Evolutionary conservation across 2,329 filamentous ascomycete species (phyloP).

Genomic region (Ophiosphaerella korrae): DNA sequence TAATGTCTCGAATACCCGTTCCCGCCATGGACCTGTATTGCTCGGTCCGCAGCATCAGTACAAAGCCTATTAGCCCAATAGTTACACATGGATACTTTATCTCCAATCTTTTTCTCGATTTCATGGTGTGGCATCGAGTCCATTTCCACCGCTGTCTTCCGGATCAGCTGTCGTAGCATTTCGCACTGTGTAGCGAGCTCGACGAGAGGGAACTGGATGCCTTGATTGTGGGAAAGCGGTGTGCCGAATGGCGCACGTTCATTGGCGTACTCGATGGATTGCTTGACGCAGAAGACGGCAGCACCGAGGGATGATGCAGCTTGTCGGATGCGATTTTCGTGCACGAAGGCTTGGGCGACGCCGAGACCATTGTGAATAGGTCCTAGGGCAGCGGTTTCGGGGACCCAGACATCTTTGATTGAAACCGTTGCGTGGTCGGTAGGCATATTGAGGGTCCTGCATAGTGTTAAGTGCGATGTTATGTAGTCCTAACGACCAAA

Average conservation of each 20-base stretch:
- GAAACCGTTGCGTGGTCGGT: slow-evolving; percentile 68
- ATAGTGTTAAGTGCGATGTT: slow-evolving; percentile 9
- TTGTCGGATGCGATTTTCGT: slow-evolving; percentile 70
- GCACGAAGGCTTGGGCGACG: slow-evolving; percentile 68
- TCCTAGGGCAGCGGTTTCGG: slow-evolving; percentile 59
- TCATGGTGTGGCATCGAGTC: slow-evolving; percentile 59
- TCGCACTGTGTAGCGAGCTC: slow-evolving; percentile 66
- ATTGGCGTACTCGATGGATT: slow-evolving; percentile 62
- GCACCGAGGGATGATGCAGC: slow-evolving; percentile 65
- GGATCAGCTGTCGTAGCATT: slow-evolving; percentile 65
- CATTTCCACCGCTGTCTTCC: slow-evolving; percentile 67
- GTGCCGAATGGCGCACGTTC: slow-evolving; percentile 61
- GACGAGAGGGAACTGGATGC: slow-evolving; percentile 67
- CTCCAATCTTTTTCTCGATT: slow-evolving; percentile 63
- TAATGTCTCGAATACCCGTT: slow-evolving; percentile 64
- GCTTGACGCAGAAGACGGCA: slow-evolving; percentile 64
- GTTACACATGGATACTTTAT: slow-evolving; percentile 70
- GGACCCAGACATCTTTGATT: slow-evolving; percentile 63
- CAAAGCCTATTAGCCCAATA: slow-evolving; percentile 68
- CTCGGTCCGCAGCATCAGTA: slow-evolving; percentile 64
- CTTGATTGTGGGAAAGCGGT: slow-evolving; percentile 64
- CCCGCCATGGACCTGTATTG: slow-evolving; percentile 67
- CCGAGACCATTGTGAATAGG: slow-evolving; percentile 60
- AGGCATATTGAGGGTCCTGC: slow-evolving; percentile 67
- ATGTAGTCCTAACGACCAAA: not conserved